Evolutionary conservation across 129 eudicot species (phyloP).

Genomic region (Helianthus tuberosus): DNA sequence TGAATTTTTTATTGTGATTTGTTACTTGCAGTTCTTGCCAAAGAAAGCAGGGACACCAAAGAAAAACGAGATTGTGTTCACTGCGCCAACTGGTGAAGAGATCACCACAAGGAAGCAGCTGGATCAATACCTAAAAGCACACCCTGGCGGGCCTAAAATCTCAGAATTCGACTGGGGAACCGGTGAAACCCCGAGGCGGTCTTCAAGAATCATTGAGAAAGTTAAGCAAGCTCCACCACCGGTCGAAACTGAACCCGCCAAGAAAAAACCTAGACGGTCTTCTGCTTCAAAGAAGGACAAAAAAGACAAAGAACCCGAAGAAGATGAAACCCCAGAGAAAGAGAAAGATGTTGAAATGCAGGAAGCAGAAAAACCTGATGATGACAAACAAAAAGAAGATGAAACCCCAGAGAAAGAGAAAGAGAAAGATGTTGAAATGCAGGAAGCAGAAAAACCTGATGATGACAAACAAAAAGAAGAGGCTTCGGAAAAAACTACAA

Average conservation of each 20-base stretch:
- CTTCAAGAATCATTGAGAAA: constrained; percentile 75
- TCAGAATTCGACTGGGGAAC: constrained; percentile 83
- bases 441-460: constrained; percentile 24
- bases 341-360: constrained; percentile 45
- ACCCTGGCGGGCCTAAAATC: constrained; percentile 75
- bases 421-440: constrained; percentile 45
- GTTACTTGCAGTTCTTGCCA: constrained; percentile 55
- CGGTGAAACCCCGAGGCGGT: constrained; percentile 82
- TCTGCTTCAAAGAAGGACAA: constrained; percentile 51
- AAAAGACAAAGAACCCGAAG: constrained; percentile 43
- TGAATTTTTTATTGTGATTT: neutral
- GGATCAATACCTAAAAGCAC: constrained; percentile 73
- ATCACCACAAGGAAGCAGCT: constrained; percentile 65
- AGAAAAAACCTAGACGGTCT: constrained; percentile 48
- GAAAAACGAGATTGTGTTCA: constrained; percentile 74
- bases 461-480: constrained; percentile 30
- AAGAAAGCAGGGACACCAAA: constrained; percentile 77
- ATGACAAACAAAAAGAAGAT: constrained; percentile 10
- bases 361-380: constrained; percentile 21
- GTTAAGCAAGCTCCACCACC: constrained; percentile 51
- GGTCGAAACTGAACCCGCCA: constrained; percentile 53
- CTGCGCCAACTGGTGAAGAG: constrained; percentile 87
- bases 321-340: constrained; percentile 33
- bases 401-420: constrained; percentile 41
- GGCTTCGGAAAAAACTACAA: constrained; percentile 23